Base-by-base conservation (phyloP, 2,329 filamentous ascomycete genomes). In the Apiospora aurea region DNA sequence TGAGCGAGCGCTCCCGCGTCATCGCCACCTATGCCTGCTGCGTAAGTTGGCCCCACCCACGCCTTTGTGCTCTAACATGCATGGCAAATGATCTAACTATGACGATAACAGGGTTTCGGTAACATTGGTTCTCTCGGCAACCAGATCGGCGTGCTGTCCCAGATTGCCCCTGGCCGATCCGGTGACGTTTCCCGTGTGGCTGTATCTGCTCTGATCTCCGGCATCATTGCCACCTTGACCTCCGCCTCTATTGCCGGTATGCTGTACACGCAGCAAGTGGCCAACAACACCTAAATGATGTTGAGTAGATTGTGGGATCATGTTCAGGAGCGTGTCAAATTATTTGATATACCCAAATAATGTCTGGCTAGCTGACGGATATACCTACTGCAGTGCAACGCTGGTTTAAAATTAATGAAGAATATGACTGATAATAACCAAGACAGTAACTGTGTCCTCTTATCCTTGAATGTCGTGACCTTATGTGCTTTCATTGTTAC, bases 81-180 rank as follows among this genome's bases (percentile, higher is more conserved):
- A 29, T 41, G 18, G 34, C 3, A 2, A n/a, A 14, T 5, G 5
- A 64, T 1, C 69, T 76, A 74, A 76, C 69, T 67, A 64, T 34
- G 53, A 53, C 38, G 47, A 53, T 67, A 1, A 64, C 49, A 84
- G 83, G 90, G 90, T 38, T 94, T 94, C 80, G 95, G 94, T 74
- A 97, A 97, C 85, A 92, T 97, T 76, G 93, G 93, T 70, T 96
- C 94, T 43, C 88, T 97, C 67, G 94, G 94, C 80, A 96, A 94
- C 71, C 94, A 97, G 83, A 96, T 97, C 73, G 94, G 94, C 85
- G 94, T 97, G 72, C 87, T 97, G 70, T 90, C 92, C 4, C 94
- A 97, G 83, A 89, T 97, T 73, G 92, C 93, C 0, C 94, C 94
- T 0, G 86, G 87, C 4, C 90, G 94, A 64, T 88, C 89, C 49